A percentile compares a stretch with the other conserved stretches of the same genome.
Evolutionary conservation across 2,329 filamentous ascomycete genomes (phyloP).

Genomic region (Colletotrichum australisinense): DNA sequence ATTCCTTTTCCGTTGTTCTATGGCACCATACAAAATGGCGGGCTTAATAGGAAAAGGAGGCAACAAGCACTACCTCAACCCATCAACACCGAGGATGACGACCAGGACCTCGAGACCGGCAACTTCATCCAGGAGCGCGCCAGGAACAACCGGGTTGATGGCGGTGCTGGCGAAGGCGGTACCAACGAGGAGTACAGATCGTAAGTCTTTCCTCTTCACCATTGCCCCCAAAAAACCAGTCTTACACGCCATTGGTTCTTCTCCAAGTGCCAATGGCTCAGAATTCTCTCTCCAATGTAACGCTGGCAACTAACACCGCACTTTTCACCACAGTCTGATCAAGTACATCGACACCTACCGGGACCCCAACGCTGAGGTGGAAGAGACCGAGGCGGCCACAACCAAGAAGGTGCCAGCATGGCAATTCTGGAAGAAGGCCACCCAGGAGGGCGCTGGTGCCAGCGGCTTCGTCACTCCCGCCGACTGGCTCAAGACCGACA

Average conservation of each 20-base stretch:
- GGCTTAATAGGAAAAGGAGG: conserved; percentile 35
- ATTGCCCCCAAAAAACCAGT: neutral
- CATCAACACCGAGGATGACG: conserved; percentile 34
- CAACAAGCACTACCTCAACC: conserved; percentile 35
- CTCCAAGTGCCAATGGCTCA: neutral
- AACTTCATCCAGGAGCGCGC: conserved; percentile 36
- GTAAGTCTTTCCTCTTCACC: conserved; percentile 5
- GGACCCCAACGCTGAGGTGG: conserved; percentile 45
- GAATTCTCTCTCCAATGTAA: neutral
- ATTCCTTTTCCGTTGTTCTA: conserved; percentile 25
- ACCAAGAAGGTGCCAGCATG: conserved; percentile 47
- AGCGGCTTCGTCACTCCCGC: conserved; percentile 63
- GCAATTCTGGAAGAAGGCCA: conserved; percentile 47
- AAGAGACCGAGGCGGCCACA: conserved; percentile 41
- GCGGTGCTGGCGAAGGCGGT: conserved; percentile 27
- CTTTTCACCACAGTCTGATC: conserved; percentile 16
- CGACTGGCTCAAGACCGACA: conserved; percentile 77
- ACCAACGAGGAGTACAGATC: conserved; percentile 35
- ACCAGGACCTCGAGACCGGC: conserved; percentile 35
- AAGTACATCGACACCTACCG: conserved; percentile 52
- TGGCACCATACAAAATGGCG: conserved; percentile 36
- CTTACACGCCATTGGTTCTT: conserved; percentile 21
- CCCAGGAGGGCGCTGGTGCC: conserved; percentile 40
- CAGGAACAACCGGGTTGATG: conserved; percentile 34
- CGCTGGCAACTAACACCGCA: neutral